Evolutionary conservation across 768 basidiomycete genomes (phyloP).

Genomic region (Gymnopilus junonius): DNA sequence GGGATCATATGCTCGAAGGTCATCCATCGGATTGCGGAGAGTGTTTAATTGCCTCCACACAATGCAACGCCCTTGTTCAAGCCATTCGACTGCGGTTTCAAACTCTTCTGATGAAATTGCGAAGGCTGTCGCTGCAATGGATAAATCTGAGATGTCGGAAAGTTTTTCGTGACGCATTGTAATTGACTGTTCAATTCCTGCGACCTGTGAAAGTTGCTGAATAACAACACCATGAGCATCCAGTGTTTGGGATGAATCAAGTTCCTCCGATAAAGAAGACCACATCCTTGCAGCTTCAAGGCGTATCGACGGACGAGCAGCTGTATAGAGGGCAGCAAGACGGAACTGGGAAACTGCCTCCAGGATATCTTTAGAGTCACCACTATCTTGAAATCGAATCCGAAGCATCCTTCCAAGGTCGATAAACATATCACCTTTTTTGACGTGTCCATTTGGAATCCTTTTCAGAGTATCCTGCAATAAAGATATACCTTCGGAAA

Average conservation of each 20-base stretch:
- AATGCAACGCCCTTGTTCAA: slow-evolving; percentile 21
- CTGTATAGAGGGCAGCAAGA: neutral
- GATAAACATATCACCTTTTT: slow-evolving; percentile 16
- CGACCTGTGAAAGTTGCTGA: slow-evolving; percentile 20
- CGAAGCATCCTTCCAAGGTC: slow-evolving; percentile 20
- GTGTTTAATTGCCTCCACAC: slow-evolving; percentile 19
- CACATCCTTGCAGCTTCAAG: slow-evolving; percentile 7
- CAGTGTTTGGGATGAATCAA: slow-evolving; percentile 5
- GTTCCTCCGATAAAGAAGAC: neutral
- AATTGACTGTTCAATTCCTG: slow-evolving; percentile 21
- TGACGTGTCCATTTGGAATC: slow-evolving; percentile 23
- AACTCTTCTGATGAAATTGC: slow-evolving; percentile 2
- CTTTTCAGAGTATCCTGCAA: slow-evolving; percentile 22
- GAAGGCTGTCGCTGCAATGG: slow-evolving; percentile 5
- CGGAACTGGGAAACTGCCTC: neutral
- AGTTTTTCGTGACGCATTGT: slow-evolving; percentile 12
- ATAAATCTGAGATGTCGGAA: slow-evolving; percentile 2
- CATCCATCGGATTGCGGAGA: slow-evolving; percentile 13
- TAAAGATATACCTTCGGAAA: slow-evolving; percentile 20
- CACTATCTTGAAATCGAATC: slow-evolving; percentile 24
- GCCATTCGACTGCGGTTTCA: slow-evolving; percentile 18
- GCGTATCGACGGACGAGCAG: neutral
- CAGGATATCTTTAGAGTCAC: slow-evolving; percentile 20
- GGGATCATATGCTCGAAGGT: neutral
- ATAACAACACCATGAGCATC: slow-evolving; percentile 17